Base-by-base conservation (phyloP, 2,329 filamentous ascomycete genomes). In the Clarireedia sp. region DNA sequence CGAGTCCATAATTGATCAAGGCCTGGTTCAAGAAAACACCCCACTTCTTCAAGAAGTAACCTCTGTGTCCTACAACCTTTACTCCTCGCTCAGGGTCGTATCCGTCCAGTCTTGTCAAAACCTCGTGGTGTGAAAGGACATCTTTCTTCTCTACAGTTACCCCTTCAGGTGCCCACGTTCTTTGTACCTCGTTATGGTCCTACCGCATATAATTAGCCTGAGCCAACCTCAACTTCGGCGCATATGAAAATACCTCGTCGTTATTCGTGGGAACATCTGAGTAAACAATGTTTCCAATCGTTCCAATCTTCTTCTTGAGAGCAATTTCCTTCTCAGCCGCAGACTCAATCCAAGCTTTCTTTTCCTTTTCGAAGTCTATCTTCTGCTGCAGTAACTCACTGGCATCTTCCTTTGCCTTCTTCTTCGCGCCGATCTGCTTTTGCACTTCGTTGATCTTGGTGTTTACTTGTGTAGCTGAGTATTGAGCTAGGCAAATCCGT, bases 41-140 rank as follows among this genome's bases (percentile, higher is more conserved):
- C 77, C 91, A 95, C 59, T 86, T 86, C 56, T 85, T 90, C 66
- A 97, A 74, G 74, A 92, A 96, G 75, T 97, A 97, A 40, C 92
- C 92, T 64, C 92, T 81, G 73, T 97, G 92, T 51, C 94, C 92
- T 45, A 95, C 91, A 60, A 97, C 82, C 78, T 97, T 97, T 61
- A 90, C 88, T 63, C 90, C 90, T 62, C 94, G 86, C 68, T 96
- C 90, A 1, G 90, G 87, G 69, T 97, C 94, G 69, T 95, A 96
- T 53, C 92, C 91, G 64, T 94, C 90, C 60, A 97, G 75, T 64
- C 90, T 82, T 57, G 86, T 83, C 58, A 97, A 82, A 54, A 99
- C 90, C 70, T 97, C 92, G 72, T 99, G 94, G 72, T 99, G 94
- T 51, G 91, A 96, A 59, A 97, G 85, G 60, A 81, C 76, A 56